Percentiles rank a stretch among this genome's conserved stretches.
phyloP scores from a whole-genome alignment of 23 red algal species.

The Gracilaria domingensis region DNA sequence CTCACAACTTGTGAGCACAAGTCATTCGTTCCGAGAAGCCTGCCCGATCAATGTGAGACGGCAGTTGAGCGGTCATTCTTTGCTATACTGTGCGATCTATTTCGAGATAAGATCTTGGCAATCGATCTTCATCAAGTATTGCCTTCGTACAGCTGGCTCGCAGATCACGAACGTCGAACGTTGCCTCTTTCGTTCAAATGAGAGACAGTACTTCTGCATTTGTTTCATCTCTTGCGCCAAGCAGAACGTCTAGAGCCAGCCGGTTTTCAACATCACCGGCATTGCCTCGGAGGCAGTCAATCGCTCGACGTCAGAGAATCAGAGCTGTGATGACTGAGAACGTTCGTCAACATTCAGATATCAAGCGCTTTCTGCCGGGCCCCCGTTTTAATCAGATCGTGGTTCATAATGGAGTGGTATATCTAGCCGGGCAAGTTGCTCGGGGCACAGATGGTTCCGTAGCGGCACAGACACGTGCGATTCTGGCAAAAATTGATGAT shows the following conservation, averaged over 20 bases:
- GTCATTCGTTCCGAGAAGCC: too few relatives aligned
- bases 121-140: too few relatives aligned
- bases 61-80: too few relatives aligned
- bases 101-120: too few relatives aligned
- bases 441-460: constrained; percentile 58
- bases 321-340: constrained; percentile 13
- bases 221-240: constrained; percentile 15
- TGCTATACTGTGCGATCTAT: too few relatives aligned
- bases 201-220: neutral
- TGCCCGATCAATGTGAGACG: too few relatives aligned
- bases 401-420: constrained; percentile 75
- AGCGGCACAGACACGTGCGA: constrained; percentile 60
- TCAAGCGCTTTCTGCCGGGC: constrained; percentile 58
- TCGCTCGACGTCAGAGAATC: neutral
- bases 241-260: neutral
- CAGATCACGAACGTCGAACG: neutral
- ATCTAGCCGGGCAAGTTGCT: constrained; percentile 84
- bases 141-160: neutral
- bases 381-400: constrained; percentile 65
- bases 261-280: neutral
- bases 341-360: constrained; percentile 26
- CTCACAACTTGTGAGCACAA: too few relatives aligned
- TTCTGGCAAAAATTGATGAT: constrained; percentile 76
- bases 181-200: neutral
- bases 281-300: neutral